Percentiles rank a stretch among this genome's conserved stretches.
These are phyloP conservation scores for Myrmaecium sp. DNA, from an alignment of 2,329 filamentous ascomycete species.

Conservation along the genomic window DNA sequence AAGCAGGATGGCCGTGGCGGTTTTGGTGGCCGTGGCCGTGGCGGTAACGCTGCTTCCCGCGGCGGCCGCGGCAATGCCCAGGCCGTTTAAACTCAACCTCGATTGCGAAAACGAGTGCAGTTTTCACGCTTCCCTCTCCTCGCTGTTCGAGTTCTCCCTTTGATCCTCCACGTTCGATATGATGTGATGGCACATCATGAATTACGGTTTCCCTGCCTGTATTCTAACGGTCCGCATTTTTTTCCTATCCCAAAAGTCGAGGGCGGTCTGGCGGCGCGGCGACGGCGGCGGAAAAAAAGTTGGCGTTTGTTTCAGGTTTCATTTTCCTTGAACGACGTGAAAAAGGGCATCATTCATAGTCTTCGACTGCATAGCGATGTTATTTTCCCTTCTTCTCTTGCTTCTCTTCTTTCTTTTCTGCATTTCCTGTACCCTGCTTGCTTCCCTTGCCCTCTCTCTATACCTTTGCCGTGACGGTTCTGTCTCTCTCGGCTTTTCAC, in stretches of 20 bases:
- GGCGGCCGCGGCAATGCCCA: constrained; percentile 29
- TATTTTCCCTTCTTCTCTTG: no score
- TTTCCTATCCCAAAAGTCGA: constrained; percentile 4
- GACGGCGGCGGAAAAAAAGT: no score
- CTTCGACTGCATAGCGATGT: no score
- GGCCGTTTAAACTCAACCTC: constrained; percentile 13
- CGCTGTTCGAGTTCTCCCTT: constrained; percentile 1
- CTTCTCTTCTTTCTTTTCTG: constrained; percentile 16
- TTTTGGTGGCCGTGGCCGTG: constrained; percentile 30
- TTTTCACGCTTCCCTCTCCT: constrained; percentile 3
- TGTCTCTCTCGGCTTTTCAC: constrained; percentile 7
- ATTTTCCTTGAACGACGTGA: no score
- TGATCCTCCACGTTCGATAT: constrained; percentile 2
- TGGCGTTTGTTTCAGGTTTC: no score
- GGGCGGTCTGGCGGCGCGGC: no score
- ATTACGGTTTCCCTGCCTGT: constrained; percentile 5
- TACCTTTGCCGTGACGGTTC: constrained; percentile 12
- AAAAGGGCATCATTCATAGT: no score
- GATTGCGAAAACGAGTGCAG: no score
- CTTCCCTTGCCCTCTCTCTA: no score
- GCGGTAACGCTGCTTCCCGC: constrained; percentile 29
- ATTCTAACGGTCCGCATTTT: constrained; percentile 4
- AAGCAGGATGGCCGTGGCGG: constrained; percentile 52
- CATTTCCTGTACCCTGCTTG: no score
- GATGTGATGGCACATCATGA: constrained; percentile 4